A percentile compares a stretch with the other conserved stretches of the same genome.
Evolutionary conservation across 1,284 basidiomycete species (phyloP).

Genomic region (Kalmanozyma brasiliensis): DNA sequence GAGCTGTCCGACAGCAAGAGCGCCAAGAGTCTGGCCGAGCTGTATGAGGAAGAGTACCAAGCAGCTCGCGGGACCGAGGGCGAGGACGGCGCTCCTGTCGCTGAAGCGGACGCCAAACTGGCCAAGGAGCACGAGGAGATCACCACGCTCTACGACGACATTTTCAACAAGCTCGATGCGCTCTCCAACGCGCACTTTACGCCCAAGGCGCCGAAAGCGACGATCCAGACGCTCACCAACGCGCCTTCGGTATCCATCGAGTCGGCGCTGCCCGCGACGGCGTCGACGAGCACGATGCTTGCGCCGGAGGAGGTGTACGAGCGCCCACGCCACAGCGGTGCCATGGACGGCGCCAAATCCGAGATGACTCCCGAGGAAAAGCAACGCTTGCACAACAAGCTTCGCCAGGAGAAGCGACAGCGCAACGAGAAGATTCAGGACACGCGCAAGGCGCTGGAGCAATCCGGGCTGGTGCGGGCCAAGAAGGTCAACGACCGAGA

Average conservation of each 20-base stretch:
- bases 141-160: constrained; percentile 81
- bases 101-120: constrained; percentile 88
- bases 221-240: constrained; percentile 86
- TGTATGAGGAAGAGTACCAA: constrained; percentile 93
- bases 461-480: constrained; percentile 71
- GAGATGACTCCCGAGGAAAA: constrained; percentile 90
- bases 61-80: constrained; percentile 71
- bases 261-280: constrained; percentile 85
- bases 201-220: constrained; percentile 91
- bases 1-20: constrained; percentile 82
- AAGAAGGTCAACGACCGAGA: constrained; percentile 46
- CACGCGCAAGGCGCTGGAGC: constrained; percentile 77
- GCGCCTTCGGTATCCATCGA: constrained; percentile 86
- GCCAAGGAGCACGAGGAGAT: constrained; percentile 89
- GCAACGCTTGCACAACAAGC: constrained; percentile 70
- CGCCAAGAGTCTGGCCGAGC: constrained; percentile 86
- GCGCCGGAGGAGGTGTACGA: constrained; percentile 91
- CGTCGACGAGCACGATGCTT: constrained; percentile 81
- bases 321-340: constrained; percentile 40
- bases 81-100: constrained; percentile 71
- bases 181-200: constrained; percentile 94
- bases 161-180: constrained; percentile 90
- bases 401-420: constrained; percentile 74
- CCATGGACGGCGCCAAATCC: constrained; percentile 70
- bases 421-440: constrained; percentile 75